These are phyloP conservation scores for Cercis canadensis DNA, from an alignment of 306 rosid species.

Conservation along the genomic window DNA sequence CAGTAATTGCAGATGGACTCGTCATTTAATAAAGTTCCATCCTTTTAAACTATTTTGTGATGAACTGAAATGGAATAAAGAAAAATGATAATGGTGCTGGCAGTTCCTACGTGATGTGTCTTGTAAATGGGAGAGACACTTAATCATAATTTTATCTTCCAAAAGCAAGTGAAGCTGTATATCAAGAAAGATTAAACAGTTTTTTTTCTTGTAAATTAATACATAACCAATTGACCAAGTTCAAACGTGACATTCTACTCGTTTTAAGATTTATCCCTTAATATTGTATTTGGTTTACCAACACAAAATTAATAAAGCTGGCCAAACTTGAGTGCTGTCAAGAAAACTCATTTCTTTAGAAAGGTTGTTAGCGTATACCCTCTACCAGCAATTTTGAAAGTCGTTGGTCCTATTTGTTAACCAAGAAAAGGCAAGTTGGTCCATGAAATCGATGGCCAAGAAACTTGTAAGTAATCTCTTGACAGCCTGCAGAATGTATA, in stretches of 20 bases:
- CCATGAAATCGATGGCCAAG: not conserved
- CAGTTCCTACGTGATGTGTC: not conserved
- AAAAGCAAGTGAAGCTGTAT: not conserved
- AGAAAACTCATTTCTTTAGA: no score
- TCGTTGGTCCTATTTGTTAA: no score
- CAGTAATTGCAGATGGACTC: conserved; percentile 59
- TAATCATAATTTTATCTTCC: not conserved
- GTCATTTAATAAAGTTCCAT: conserved; percentile 45
- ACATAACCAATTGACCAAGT: no score
- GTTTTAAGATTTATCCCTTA: no score
- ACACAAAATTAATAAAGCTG: no score
- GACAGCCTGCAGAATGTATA: no score
- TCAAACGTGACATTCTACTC: no score
- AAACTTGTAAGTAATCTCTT: not conserved
- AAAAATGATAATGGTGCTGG: conserved; percentile 12
- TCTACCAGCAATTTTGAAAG: no score
- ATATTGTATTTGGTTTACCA: no score
- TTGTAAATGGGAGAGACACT: not conserved
- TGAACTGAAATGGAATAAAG: conserved; percentile 20
- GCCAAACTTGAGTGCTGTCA: no score
- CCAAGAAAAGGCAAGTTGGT: not conserved
- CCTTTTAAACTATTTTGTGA: conserved; percentile 18
- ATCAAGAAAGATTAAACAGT: not conserved
- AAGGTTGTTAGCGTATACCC: no score
- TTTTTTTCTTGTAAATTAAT: no score